Percentiles rank a stretch among this genome's conserved stretches.
These are phyloP conservation scores for Melastoma malabathricum DNA, from an alignment of 345 rosid genomes.

Conservation along the genomic window DNA sequence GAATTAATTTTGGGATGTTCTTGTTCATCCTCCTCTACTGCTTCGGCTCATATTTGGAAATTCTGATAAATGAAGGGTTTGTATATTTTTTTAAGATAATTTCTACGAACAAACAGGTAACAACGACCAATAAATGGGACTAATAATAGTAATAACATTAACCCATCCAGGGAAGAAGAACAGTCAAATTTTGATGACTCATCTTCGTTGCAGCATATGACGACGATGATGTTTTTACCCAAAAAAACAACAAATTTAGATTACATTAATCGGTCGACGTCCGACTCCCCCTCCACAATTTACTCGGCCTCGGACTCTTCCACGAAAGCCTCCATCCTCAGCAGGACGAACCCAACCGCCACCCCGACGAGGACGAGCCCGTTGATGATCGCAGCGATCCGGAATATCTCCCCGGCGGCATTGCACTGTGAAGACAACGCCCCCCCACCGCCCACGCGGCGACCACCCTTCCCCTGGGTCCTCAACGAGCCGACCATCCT, in stretches of 20 bases:
- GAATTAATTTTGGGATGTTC: no score
- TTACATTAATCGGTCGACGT: not conserved
- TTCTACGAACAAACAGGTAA: no score
- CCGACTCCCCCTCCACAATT: not conserved
- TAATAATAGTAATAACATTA: no score
- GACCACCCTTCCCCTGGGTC: slow-evolving; percentile 12
- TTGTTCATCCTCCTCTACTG: no score
- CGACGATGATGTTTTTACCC: not conserved
- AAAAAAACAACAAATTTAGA: not conserved
- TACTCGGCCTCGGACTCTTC: slow-evolving; percentile 3
- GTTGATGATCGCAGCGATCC: slow-evolving; percentile 6
- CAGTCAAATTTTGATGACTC: no score
- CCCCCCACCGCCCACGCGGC: slow-evolving; percentile 14
- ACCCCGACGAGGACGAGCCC: slow-evolving; percentile 7
- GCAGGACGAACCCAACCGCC: slow-evolving; percentile 8
- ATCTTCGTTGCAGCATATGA: no score
- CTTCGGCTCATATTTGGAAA: no score
- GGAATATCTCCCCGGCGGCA: slow-evolving; percentile 6
- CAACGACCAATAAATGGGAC: no score
- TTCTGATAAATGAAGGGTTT: no score
- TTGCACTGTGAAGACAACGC: slow-evolving; percentile 20
- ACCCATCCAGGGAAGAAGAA: no score
- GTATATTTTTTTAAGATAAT: no score
- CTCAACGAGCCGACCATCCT: slow-evolving; percentile 27
- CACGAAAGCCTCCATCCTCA: slow-evolving; percentile 6